Base-by-base conservation (phyloP, 306 rosid species). In the Prunus davidiana region DNA sequence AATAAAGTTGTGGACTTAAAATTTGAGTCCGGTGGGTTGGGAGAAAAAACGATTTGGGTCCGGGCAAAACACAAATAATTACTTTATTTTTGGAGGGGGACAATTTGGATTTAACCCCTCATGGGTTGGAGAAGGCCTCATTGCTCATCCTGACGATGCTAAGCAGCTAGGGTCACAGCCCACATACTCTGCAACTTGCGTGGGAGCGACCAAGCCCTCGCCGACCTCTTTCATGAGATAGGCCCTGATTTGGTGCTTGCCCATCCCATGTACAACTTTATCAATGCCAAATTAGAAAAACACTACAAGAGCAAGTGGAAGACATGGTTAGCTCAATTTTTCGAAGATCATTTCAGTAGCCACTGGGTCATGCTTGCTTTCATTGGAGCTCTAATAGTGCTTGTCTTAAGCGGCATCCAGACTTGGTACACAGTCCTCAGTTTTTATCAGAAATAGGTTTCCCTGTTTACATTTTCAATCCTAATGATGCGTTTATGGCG, bases 181-280 rank as follows among this genome's bases (percentile, higher is more conserved):
- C 18, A 11, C 0, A 19, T 86, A 20, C 82, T 88, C 9, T n/a
- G 47, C 12, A 84, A 86, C 49, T 47, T 4, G 0, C 82, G 78
- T 22, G 86, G 88, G 6, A 83, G 82, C 45, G 86, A 85, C 43
- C 43, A 85, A 43, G 84, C 81, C 0, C 82, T 85, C 76, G 78
- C 82, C 3, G 0, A 34, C 0, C 78, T 62, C 22, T 82, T 83
- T 52, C 82, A 86, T 6, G 69, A 45, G 61, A 47, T 83, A 16
- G 55, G 71, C 34, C 18, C 71, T 2, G 79, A 77, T 47, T 56
- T 88, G 75, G 72, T 79, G 9, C 79, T 57, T 1, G 3, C 38
- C 38, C 38, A 54, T 14, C 0, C 5, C 1, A 76, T 19, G 62
- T 63, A 46, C 72, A 1, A 0, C 0, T 6, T 0, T 2, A 1